Base-by-base conservation (phyloP, 257 asterid species). In the Ocimum tenuiflorum region DNA sequence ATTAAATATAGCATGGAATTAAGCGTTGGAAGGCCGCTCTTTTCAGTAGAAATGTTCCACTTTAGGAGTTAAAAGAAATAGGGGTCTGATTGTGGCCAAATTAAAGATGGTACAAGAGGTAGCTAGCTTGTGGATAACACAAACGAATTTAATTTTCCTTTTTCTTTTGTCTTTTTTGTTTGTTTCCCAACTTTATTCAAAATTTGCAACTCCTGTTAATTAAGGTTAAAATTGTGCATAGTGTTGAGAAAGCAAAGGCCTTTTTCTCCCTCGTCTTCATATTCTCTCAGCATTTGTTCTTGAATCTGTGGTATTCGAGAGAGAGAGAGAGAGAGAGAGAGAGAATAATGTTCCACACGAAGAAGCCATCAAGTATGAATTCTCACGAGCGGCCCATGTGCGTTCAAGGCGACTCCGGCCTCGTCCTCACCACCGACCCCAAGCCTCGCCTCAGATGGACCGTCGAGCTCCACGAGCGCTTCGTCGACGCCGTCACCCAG, bases 381-480 rank as follows among this genome's bases (percentile, higher is more conserved):
- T 63, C 81, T 45, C 83, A 81, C 63, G 81, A 81, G 62, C 77
- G 77, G 3, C 51, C 80, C 60, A 80, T 80, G 85, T 77, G 83
- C 29, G 78, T 77, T 11, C 82, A 79, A 69, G 80, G 73, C 12
- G 97, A 90, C 81, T 90, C 97, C 0, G 96, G 95, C 11, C 96
- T 90, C 53, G 97, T 90, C 33, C 95, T 90, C 64, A 90, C 97
- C 9, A 90, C 97, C 4, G 97, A 90, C 67, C 97, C 97, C 0
- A 90, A 90, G 55, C 97, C 97, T 10, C 91, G 97, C 2, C 97
- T 90, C 73, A 77, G 97, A 3, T 90, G 97, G 97, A 90, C 97
- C 0, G 96, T 82, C 47, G 96, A 90, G 67, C 96, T 90, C 45
- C 97, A 90, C 18, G 92, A 90, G 51, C 97, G 97, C 73, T 90